Conservation (phyloP, 2,329 filamentous ascomycete genomes). For the Fragosphaeria purpurea region DNA sequence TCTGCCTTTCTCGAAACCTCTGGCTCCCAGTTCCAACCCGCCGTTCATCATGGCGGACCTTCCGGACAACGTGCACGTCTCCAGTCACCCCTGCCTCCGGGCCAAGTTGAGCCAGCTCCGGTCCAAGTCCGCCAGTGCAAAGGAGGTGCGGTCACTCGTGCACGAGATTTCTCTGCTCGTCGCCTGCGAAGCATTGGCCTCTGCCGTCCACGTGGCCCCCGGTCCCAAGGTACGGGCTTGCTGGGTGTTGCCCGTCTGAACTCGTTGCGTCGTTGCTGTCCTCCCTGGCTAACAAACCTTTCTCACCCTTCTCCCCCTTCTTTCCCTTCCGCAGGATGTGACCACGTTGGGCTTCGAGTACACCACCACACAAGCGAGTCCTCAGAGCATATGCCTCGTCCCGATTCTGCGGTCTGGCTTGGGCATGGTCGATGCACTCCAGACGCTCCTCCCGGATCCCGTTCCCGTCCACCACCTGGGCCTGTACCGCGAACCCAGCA, state of each 20-base stretch:
- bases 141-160: constrained; percentile 71
- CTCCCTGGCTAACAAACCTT: neutral
- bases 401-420: constrained; percentile 89
- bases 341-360: constrained; percentile 74
- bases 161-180: constrained; percentile 81
- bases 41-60: constrained; percentile 20
- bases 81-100: constrained; percentile 71
- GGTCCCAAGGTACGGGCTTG: constrained; percentile 47
- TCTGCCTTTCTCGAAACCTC: no score
- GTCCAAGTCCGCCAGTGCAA: constrained; percentile 56
- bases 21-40: neutral
- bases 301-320: neutral
- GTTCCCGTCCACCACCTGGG: constrained; percentile 89
- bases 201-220: constrained; percentile 45
- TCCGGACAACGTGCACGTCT: constrained; percentile 63
- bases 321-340: constrained; percentile 43
- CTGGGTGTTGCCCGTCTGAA: constrained; percentile 17
- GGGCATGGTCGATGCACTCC: constrained; percentile 80
- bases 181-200: constrained; percentile 67
- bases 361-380: constrained; percentile 51
- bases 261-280: no score
- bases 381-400: constrained; percentile 65
- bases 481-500: constrained; percentile 82
- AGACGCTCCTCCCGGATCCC: constrained; percentile 68
- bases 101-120: constrained; percentile 88